phyloP scores from a whole-genome alignment of 1,284 basidiomycete species.

The Heterobasidion parviporum region DNA sequence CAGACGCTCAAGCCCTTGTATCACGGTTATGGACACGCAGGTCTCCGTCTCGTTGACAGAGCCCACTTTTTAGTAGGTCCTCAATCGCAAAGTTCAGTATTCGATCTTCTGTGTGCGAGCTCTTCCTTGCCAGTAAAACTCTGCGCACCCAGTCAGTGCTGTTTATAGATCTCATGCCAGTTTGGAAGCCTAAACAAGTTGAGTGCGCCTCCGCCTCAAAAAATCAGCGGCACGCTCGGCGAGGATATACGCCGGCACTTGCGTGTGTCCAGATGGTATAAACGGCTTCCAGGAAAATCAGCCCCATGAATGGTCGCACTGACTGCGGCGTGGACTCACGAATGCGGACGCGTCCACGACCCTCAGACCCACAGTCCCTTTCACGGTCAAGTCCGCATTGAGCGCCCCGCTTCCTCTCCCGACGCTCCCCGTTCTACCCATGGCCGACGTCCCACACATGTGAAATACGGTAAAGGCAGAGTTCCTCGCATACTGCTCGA shows the following conservation, averaged over 20 bases:
- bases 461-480: conserved; percentile 10
- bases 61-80: no score
- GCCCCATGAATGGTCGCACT: neutral
- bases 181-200: no score
- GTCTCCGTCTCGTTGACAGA: no score
- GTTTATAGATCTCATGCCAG: no score
- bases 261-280: conserved; percentile 14
- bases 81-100: no score
- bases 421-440: conserved; percentile 7
- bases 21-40: no score
- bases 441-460: conserved; percentile 15
- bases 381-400: conserved; percentile 16
- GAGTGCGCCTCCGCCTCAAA: no score
- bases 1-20: no score
- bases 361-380: conserved; percentile 14
- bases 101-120: no score
- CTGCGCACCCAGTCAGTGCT: no score
- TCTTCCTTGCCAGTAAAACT: no score
- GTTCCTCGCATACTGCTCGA: neutral
- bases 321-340: conserved; percentile 10
- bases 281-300: neutral
- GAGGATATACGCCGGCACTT: conserved; percentile 36
- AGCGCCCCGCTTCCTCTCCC: conserved; percentile 13
- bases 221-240: conserved; percentile 23
- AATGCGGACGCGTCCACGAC: conserved; percentile 19